A percentile compares a stretch with the other conserved stretches of the same genome.
phyloP scores from a whole-genome alignment of 2,329 filamentous ascomycete species.

The Cytospora schulzeri region DNA sequence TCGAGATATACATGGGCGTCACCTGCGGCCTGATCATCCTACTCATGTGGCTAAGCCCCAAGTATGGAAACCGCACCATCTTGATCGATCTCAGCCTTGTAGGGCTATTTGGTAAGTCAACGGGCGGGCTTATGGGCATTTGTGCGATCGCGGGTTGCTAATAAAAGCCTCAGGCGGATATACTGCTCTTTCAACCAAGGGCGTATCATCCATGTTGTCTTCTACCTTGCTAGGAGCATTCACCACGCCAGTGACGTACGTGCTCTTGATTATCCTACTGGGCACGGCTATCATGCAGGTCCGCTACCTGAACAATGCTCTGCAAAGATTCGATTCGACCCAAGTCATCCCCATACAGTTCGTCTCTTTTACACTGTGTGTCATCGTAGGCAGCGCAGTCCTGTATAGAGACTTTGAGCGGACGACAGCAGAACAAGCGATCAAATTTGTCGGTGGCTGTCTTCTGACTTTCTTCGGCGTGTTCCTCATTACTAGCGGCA shows the following conservation, averaged over 20 bases:
- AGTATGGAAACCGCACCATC: conserved; percentile 83
- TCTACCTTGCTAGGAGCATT: conserved; percentile 87
- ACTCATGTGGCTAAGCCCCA: conserved; percentile 80
- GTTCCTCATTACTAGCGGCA: conserved; percentile 92
- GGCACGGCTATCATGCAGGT: conserved; percentile 94
- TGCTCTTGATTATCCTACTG: conserved; percentile 76
- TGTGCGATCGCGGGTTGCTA: conserved; percentile 15
- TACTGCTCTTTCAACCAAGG: conserved; percentile 95
- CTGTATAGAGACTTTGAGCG: conserved; percentile 94
- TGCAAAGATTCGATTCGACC: conserved; percentile 94
- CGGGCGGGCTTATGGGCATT: not conserved
- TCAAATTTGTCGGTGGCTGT: conserved; percentile 89
- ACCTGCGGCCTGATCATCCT: conserved; percentile 72
- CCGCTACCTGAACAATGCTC: conserved; percentile 84
- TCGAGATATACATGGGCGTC: conserved; percentile 85
- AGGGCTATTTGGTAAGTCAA: conserved; percentile 77
- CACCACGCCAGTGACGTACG: conserved; percentile 88
- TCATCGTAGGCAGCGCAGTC: conserved; percentile 91
- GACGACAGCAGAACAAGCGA: conserved; percentile 70
- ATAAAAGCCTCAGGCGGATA: conserved; percentile 68
- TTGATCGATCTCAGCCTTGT: conserved; percentile 92
- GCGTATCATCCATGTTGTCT: conserved; percentile 91
- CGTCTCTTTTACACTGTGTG: conserved; percentile 91
- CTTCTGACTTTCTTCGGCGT: conserved; percentile 92
- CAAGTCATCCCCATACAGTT: conserved; percentile 98